Conservation (phyloP, 331 rosid genomes). For the Quercus tomentella region DNA sequence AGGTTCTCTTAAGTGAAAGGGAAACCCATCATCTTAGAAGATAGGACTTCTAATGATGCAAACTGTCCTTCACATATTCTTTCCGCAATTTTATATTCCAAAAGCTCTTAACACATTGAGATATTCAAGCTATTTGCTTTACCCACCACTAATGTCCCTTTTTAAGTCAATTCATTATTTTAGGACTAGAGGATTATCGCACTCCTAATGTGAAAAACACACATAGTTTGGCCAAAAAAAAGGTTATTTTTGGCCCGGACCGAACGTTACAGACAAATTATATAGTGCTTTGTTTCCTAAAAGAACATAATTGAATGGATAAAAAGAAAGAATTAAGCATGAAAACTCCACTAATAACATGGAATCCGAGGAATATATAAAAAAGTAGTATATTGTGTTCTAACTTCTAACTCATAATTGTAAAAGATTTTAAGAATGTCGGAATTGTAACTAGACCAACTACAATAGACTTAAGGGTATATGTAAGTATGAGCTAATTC, state of each 20-base stretch:
- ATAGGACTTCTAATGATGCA: conserved; percentile 26
- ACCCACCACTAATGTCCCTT: conserved; percentile 16
- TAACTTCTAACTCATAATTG: no score
- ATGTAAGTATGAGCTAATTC: no score
- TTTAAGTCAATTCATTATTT: conserved; percentile 11
- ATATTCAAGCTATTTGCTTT: conserved; percentile 34
- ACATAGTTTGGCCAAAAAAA: neutral
- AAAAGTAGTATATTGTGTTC: no score
- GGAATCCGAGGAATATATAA: no score
- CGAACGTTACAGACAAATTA: neutral
- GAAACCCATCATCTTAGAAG: conserved; percentile 13
- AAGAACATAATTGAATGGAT: neutral
- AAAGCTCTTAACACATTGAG: conserved; percentile 9
- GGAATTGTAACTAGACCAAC: no score
- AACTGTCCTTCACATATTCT: conserved; percentile 26
- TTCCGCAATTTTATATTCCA: conserved; percentile 12
- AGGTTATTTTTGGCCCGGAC: neutral
- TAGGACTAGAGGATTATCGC: neutral
- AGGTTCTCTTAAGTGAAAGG: neutral
- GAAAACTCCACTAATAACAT: neutral
- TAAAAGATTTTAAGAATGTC: no score
- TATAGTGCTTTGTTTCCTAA: neutral
- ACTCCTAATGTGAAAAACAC: neutral
- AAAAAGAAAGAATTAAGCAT: neutral
- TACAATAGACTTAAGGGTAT: no score